Conservation (phyloP, 2,329 filamentous ascomycete species). For the Monosporascus sp. region DNA sequence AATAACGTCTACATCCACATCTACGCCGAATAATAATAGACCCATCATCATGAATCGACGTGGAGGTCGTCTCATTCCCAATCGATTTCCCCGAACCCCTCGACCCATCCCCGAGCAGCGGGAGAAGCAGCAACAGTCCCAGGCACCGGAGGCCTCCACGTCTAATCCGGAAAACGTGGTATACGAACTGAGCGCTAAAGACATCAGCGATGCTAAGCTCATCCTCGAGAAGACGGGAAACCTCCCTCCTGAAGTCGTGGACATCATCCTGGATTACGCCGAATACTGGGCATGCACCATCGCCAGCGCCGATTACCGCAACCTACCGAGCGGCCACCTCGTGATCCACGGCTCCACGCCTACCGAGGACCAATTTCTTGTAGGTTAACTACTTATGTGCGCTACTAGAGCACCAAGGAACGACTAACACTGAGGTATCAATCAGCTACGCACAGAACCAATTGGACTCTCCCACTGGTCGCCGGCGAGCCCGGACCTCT, state of each 20-base stretch:
- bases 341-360: constrained; percentile 11
- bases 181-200: constrained; percentile 23
- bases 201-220: constrained; percentile 44
- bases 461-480: constrained; percentile 31
- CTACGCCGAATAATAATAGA: background rate
- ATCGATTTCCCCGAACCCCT: constrained; percentile 2
- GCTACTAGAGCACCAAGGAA: background rate
- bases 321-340: constrained; percentile 3
- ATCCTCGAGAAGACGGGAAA: constrained; percentile 37
- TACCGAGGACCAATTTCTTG: constrained; percentile 35
- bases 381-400: constrained; percentile 18
- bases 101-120: background rate
- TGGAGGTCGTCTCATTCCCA: constrained; percentile 7
- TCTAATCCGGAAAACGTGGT: constrained; percentile 4
- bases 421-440: background rate
- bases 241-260: constrained; percentile 50
- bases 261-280: constrained; percentile 51
- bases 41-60: constrained; percentile 4
- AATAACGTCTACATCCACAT: background rate
- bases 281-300: constrained; percentile 57
- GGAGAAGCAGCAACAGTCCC: background rate
- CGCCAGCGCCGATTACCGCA: constrained; percentile 23
- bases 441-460: constrained; percentile 34
- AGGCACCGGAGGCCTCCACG: background rate
- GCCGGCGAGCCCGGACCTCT: constrained; percentile 14